phyloP scores from a whole-genome alignment of 495 filamentous ascomycete species.

The Podospora pseudocomata region DNA sequence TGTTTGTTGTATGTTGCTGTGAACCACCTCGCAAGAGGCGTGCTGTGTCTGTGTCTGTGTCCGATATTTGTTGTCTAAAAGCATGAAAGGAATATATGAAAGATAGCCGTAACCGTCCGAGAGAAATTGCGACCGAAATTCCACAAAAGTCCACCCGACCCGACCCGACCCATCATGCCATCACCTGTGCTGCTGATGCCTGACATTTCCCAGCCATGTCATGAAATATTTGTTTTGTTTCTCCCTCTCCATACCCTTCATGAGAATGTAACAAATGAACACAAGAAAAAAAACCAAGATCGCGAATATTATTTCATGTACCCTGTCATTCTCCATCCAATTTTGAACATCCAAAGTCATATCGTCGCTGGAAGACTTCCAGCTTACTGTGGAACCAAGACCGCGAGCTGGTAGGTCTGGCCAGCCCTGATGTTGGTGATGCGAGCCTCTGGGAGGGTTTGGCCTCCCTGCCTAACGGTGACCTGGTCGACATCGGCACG shows the following conservation, averaged over 20 bases:
- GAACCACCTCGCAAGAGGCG: not conserved
- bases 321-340: not conserved
- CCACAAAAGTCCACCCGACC: not conserved
- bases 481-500: constrained; percentile 43
- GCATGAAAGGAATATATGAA: not conserved
- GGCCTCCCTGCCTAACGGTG: constrained; percentile 34
- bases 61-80: not conserved
- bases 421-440: constrained; percentile 40
- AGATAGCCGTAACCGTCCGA: not conserved
- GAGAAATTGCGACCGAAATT: not conserved
- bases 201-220: not conserved
- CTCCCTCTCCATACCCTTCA: not conserved
- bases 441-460: constrained; percentile 35
- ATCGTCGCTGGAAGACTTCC: not conserved
- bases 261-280: too few relatives aligned
- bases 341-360: not conserved
- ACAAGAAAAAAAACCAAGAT: not conserved
- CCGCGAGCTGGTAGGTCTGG: constrained; percentile 40
- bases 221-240: not conserved
- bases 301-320: not conserved
- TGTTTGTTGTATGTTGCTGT: not conserved
- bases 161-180: not conserved
- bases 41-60: not conserved
- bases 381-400: constrained; percentile 34
- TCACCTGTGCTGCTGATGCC: not conserved